Evolutionary conservation across 768 basidiomycete genomes (phyloP).

Genomic region (Psilocybe tampanensis): DNA sequence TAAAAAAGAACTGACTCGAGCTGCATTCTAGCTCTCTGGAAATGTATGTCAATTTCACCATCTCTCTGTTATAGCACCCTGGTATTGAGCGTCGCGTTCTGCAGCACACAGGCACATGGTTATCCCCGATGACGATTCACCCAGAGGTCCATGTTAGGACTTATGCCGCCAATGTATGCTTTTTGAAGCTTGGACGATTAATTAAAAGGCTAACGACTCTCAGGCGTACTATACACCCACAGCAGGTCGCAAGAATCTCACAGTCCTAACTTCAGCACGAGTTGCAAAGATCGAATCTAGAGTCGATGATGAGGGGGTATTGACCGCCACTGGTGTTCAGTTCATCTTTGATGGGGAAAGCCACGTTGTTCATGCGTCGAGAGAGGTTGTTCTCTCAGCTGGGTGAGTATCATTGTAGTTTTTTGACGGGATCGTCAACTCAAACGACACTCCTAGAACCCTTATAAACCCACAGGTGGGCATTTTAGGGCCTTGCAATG

Average conservation of each 20-base stretch:
- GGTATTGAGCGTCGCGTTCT: background rate
- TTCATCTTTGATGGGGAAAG: background rate
- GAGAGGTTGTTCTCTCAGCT: background rate
- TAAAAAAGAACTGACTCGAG: background rate
- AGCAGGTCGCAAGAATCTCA: background rate
- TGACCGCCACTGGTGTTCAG: background rate
- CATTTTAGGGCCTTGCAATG: background rate
- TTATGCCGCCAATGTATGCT: slow-evolving; percentile 3
- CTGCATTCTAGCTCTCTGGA: background rate
- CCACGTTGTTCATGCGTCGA: background rate
- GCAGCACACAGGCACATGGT: slow-evolving; percentile 3
- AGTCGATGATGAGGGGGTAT: background rate
- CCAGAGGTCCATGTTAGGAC: background rate
- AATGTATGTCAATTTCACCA: background rate
- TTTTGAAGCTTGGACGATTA: background rate
- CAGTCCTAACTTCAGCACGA: background rate
- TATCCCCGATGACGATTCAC: background rate
- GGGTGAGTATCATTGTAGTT: background rate
- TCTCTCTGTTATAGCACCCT: background rate
- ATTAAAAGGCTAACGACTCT: background rate
- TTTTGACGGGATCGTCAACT: background rate
- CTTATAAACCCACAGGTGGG: slow-evolving; percentile 2
- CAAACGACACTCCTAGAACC: background rate
- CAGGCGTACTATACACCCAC: slow-evolving; percentile 1
- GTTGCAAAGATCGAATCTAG: background rate